phyloP scores from a whole-genome alignment of 2,329 filamentous ascomycete genomes.

The Pestalotiopsis sp. region DNA sequence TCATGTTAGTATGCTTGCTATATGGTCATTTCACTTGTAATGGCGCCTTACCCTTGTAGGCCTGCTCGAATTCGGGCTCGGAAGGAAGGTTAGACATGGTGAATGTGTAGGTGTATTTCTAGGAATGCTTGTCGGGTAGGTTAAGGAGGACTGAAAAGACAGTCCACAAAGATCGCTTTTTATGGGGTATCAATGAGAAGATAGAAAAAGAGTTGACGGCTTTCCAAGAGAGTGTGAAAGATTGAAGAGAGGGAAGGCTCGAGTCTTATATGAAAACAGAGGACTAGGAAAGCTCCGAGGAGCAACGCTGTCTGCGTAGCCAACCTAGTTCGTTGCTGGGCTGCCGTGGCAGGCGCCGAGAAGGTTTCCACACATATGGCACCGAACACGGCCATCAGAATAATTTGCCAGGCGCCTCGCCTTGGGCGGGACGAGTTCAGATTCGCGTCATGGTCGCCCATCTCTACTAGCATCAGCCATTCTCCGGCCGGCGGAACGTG shows the following conservation, averaged over 20 bases:
- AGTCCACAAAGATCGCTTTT: background rate
- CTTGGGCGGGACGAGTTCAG: background rate
- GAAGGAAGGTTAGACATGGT: conserved; percentile 80
- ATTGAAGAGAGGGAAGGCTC: background rate
- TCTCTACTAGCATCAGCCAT: background rate
- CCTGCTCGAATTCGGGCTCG: conserved; percentile 99
- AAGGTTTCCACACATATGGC: background rate
- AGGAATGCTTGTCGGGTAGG: background rate
- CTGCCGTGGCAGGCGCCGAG: background rate
- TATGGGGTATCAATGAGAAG: background rate
- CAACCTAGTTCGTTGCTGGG: background rate
- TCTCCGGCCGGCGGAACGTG: background rate
- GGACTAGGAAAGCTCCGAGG: background rate
- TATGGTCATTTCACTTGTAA: conserved; percentile 16
- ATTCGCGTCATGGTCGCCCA: background rate
- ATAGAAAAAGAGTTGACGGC: background rate
- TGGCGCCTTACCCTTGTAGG: conserved; percentile 78
- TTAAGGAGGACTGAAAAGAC: background rate
- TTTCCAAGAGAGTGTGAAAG: background rate
- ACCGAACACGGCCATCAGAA: background rate
- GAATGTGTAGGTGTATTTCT: background rate
- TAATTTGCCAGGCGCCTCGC: background rate
- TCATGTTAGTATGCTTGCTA: conserved; percentile 16
- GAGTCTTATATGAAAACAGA: background rate
- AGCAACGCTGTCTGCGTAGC: background rate